These are phyloP conservation scores for Leccinum fuscescens DNA, from an alignment of 1,284 basidiomycete genomes.

Conservation along the genomic window DNA sequence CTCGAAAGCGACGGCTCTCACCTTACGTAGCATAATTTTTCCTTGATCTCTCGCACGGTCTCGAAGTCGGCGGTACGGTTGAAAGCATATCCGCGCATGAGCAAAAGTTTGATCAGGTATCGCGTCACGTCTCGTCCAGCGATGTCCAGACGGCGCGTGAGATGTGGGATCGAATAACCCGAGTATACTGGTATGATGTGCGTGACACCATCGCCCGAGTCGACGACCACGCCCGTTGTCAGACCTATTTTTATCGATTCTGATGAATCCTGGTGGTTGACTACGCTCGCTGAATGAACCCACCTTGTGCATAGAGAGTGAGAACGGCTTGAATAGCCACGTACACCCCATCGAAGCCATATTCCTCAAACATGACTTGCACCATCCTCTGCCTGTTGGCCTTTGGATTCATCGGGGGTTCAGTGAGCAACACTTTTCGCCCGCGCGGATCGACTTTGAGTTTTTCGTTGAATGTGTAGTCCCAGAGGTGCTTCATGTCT, in stretches of 20 bases:
- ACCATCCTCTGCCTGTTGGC: conserved; percentile 92
- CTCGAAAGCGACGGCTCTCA: conserved; percentile 33
- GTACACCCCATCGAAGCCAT: conserved; percentile 94
- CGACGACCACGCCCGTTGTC: conserved; percentile 97
- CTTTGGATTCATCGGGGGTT: conserved; percentile 99
- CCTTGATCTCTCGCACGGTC: conserved; percentile 98
- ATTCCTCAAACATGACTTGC: conserved; percentile 99
- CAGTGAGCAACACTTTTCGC: conserved; percentile 91
- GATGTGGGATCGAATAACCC: conserved; percentile 92
- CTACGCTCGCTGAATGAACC: conserved; percentile 29
- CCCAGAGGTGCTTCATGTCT: conserved; percentile 98
- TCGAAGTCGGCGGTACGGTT: conserved; percentile 99
- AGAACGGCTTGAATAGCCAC: conserved; percentile 98
- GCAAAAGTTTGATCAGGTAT: conserved; percentile 96
- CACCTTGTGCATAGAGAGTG: conserved; percentile 96
- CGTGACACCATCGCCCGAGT: conserved; percentile 98
- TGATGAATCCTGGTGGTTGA: background rate
- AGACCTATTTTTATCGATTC: conserved; percentile 61
- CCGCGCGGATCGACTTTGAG: conserved; percentile 86
- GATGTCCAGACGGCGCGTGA: conserved; percentile 93
- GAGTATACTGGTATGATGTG: conserved; percentile 99
- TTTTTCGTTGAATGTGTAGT: conserved; percentile 98
- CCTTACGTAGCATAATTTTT: conserved; percentile 97
- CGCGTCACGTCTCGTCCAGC: conserved; percentile 97
- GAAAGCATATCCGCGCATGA: conserved; percentile 99